Conservation (phyloP, 208 protist genomes). For the Lotmaria passim region DNA sequence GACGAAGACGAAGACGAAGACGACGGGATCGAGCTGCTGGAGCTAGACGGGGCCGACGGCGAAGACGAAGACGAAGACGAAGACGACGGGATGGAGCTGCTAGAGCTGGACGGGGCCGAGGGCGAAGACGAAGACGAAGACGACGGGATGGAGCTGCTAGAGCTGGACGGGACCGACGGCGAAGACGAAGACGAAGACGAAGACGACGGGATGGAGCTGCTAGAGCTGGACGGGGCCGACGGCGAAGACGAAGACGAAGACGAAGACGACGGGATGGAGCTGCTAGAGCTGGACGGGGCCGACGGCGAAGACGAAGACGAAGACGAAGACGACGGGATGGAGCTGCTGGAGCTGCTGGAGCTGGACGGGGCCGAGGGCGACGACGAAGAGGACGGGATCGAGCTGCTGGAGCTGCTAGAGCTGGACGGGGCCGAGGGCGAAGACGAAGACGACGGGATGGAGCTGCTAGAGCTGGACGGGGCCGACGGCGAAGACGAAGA, state of each 20-base stretch:
- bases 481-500: no score
- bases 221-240: no score
- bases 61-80: conserved; percentile 5
- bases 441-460: no score
- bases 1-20: no score
- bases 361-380: not conserved
- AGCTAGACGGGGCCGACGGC: not conserved
- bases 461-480: no score
- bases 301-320: conserved; percentile 10
- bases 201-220: no score
- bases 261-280: no score
- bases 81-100: not conserved
- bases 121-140: conserved; percentile 10
- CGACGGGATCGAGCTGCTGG: no score
- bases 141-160: conserved; percentile 2
- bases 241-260: no score
- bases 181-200: no score
- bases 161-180: no score
- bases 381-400: conserved; percentile 7
- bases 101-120: not conserved
- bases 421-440: no score
- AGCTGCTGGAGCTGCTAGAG: conserved; percentile 9
- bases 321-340: not conserved
- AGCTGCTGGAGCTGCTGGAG: not conserved
- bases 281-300: not conserved